Evolutionary conservation across 108 stramenopile species (phyloP), one percentile per base, ranked within the genome.

Genomic region (Aurantiochytrium sp.): DNA sequence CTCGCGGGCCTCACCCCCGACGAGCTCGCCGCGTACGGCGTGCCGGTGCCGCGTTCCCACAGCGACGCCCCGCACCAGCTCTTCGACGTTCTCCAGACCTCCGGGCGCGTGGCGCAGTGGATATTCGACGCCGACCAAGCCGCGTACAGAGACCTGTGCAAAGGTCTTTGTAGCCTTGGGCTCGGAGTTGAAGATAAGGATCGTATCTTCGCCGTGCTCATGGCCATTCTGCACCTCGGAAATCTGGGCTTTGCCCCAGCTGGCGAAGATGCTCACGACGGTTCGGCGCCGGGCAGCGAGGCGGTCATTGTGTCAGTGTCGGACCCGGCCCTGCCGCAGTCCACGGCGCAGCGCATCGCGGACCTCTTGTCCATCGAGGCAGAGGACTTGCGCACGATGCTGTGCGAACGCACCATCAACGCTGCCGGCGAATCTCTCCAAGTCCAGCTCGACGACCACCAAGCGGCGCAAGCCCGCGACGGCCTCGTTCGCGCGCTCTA

Each of bases 401-500:
- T 99, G 68, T 96, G 96, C 12, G 92, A 95, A 53, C 92, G 95
- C 54, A 88, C 95, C 55, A 94, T 98, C 86, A 92, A 95, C 37
- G 95, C 96, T 1, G 89, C 95, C 54, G 95, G 95, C 19, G 95
- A 97, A 52, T 92, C 91, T 86, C 95, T 97, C 89, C 90, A 88
- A 21, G 94, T 93, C 15, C 92, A 92, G 50, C 92, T 97, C 85
- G 88, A 92, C 4, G 89, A 92, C 8, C 94, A 96, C 36, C 93
- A 94, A 89, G 97, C 98, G 3, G 31, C 52, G 3, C 97, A 96
- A 85, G 96, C 97, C 0, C 91, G 97, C 1, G 99, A 98, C 91
- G 97, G 97, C 4, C 90, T 98, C 19, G 93, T 96, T 24, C 98
- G 98, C 91, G 96, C 96, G 27, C 91, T 98, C 52, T 98, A 98